phyloP scores from a whole-genome alignment of 2,329 filamentous ascomycete genomes.

The Elsinoe arachidis region DNA sequence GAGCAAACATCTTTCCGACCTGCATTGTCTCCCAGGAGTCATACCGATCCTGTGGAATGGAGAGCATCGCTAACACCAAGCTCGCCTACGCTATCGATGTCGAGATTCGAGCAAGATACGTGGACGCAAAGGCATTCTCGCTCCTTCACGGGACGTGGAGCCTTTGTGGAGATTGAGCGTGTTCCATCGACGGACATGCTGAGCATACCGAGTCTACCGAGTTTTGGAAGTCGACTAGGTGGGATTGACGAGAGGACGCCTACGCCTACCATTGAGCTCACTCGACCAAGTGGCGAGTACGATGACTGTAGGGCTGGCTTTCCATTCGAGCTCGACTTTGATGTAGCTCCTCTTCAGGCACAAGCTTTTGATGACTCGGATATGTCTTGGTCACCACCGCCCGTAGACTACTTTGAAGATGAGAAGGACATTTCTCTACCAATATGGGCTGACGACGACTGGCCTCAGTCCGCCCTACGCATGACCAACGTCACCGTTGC shows the following conservation, averaged over 20 bases:
- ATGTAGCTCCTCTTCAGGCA: constrained; percentile 18
- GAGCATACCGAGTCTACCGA: constrained; percentile 31
- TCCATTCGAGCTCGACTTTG: neutral
- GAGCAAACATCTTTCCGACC: constrained; percentile 17
- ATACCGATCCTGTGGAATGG: constrained; percentile 27
- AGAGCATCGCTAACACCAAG: constrained; percentile 33
- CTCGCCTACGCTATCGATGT: constrained; percentile 31
- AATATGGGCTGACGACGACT: neutral
- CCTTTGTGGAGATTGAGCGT: neutral
- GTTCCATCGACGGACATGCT: constrained; percentile 22
- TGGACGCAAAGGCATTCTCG: neutral
- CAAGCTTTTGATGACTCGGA: constrained; percentile 11
- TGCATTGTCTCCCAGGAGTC: constrained; percentile 29
- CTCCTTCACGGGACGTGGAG: neutral
- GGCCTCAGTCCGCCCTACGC: neutral
- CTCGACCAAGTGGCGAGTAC: constrained; percentile 14
- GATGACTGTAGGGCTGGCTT: neutral
- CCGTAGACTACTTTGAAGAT: neutral
- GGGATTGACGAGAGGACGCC: neutral
- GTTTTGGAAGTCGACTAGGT: constrained; percentile 18
- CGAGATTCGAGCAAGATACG: constrained; percentile 9
- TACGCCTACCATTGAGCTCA: constrained; percentile 14
- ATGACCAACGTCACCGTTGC: constrained; percentile 1
- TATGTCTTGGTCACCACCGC: constrained; percentile 8
- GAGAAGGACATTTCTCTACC: neutral